phyloP scores from a whole-genome alignment of 2,329 filamentous ascomycete genomes.

The Diaporthe citriasiana region DNA sequence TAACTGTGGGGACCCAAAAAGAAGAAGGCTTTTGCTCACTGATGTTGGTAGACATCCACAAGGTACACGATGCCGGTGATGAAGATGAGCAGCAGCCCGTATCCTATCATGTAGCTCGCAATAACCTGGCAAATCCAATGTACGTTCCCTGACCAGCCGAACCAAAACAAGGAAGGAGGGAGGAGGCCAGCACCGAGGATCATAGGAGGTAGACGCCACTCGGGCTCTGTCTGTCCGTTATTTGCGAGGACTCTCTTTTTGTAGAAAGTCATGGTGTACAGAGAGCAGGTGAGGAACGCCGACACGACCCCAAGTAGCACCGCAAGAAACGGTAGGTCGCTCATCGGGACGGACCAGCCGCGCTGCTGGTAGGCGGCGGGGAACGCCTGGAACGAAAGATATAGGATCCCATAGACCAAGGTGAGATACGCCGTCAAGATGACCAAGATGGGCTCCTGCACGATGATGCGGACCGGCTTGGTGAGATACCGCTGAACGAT shows the following conservation, averaged over 20 bases:
- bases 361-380: slow-evolving; percentile 60
- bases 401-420: slow-evolving; percentile 59
- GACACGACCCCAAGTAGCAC: slow-evolving; percentile 56
- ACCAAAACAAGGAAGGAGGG: slow-evolving; percentile 64
- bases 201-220: slow-evolving; percentile 62
- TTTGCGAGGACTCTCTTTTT: slow-evolving; percentile 47
- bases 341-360: slow-evolving; percentile 56
- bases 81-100: slow-evolving; percentile 44
- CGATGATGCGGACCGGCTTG: slow-evolving; percentile 45
- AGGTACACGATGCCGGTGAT: slow-evolving; percentile 45
- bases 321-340: slow-evolving; percentile 58
- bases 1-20: not conserved
- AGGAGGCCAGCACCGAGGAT: slow-evolving; percentile 60
- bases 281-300: slow-evolving; percentile 42
- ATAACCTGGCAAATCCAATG: slow-evolving; percentile 43
- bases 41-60: slow-evolving; percentile 44
- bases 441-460: slow-evolving; percentile 45
- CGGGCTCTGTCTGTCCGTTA: slow-evolving; percentile 54
- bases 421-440: slow-evolving; percentile 44
- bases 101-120: slow-evolving; percentile 44
- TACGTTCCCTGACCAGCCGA: slow-evolving; percentile 61
- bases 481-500: slow-evolving; percentile 43
- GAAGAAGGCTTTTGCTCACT: not conserved
- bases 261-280: slow-evolving; percentile 44
- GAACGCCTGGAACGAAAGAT: slow-evolving; percentile 63